Evolutionary conservation across 2,329 filamentous ascomycete genomes (phyloP).

Genomic region (Xylaria sp.): DNA sequence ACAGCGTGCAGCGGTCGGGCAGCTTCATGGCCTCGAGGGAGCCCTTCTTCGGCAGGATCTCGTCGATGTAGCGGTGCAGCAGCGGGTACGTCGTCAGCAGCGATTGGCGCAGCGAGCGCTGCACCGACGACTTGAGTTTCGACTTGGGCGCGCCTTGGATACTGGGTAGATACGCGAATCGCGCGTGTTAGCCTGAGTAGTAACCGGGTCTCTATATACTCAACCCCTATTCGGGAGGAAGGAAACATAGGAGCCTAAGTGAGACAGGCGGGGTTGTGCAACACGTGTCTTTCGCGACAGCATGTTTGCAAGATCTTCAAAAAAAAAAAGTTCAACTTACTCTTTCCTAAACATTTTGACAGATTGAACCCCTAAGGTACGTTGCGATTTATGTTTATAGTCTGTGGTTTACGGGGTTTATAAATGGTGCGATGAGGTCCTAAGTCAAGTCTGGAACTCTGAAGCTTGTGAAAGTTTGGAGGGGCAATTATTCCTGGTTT

Average conservation of each 20-base stretch:
- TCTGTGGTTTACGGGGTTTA: conserved; percentile 5
- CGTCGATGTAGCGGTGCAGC: conserved; percentile 82
- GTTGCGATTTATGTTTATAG: background rate
- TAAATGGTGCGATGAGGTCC: conserved; percentile 1
- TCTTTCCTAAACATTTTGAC: conserved; percentile 87
- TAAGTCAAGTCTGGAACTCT: conserved; percentile 10
- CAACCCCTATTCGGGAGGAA: background rate
- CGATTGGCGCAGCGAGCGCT: conserved; percentile 77
- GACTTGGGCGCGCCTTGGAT: conserved; percentile 76
- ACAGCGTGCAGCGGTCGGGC: conserved; percentile 83
- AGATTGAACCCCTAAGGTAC: conserved; percentile 7
- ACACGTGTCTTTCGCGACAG: background rate
- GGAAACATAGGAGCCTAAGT: background rate
- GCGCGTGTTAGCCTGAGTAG: background rate
- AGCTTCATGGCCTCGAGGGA: conserved; percentile 88
- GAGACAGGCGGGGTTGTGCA: conserved; percentile 9
- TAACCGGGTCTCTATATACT: too few relatives aligned
- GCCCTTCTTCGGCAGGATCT: conserved; percentile 90
- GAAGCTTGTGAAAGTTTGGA: conserved; percentile 33
- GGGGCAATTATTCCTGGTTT: conserved; percentile 21
- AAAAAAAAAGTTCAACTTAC: conserved; percentile 43
- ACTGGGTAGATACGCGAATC: conserved; percentile 38
- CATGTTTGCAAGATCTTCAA: background rate
- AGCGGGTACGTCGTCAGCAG: conserved; percentile 81
- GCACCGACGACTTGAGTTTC: conserved; percentile 95